Evolutionary conservation across 1,139 yeast species (phyloP), one percentile per base, ranked within the genome.

Genomic region (Blastobotrys illinoisensis): DNA sequence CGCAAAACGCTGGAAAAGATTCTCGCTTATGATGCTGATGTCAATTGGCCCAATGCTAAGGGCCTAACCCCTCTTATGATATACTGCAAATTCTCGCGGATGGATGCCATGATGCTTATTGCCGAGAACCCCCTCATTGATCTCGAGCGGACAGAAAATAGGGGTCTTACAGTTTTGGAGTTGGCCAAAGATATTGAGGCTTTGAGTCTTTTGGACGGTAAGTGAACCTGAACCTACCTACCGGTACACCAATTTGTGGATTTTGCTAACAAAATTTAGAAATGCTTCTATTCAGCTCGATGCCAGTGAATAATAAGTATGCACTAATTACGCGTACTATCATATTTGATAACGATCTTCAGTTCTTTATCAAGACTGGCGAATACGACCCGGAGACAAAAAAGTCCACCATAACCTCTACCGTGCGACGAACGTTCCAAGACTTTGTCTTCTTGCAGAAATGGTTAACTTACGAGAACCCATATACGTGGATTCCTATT

Each of bases 21-120:
- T 13, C 66, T 80, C 2, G 60, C 72, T 11, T 67, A 68, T 16
- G 63, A 68, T 45, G 55, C 81, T 45, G 80, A 88, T 64, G 74
- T 89, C 5, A 89, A 91, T 65, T 79, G 77, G 60, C 69, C 79
- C 28, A 91, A 91, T 64, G 65, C 68, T 20, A 80, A 80, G 60
- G 78, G 79, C 1, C 73, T 84, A 61, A 80, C 93, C 0, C 96
- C 97, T 0, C 67, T 89, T 54, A 82, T 85, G 78, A 74, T 82
- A 5, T 86, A 81, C 64, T 81, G 87, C 50, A 86, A 86, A 64
- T 89, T 83, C 68, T 84, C 83, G 58, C 74, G 95, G 48, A 54
- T 78, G 1, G 84, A 81, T 1, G 86, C 87, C 57, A 73, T 89
- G 19, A 65, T 70, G 43, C 73, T 71, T 2, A 66, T 72, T 13